Base-by-base conservation (phyloP, 495 filamentous ascomycete species). In the Acidomyces sp. region DNA sequence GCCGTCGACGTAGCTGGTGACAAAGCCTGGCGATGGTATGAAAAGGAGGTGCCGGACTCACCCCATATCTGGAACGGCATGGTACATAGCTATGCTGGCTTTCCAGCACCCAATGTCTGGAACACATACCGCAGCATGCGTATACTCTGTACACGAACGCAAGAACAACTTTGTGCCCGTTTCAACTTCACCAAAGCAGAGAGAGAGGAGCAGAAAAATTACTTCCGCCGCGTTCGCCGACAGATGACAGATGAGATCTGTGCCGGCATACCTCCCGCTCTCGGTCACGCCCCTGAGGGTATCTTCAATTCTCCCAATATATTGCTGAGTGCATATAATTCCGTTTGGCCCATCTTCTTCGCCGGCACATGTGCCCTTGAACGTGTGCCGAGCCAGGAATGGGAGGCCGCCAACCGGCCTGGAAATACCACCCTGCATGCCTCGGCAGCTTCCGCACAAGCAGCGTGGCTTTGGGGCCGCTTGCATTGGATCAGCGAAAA, bases 301-400 rank as follows among this genome's bases (percentile, higher is more conserved):
- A 37, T 26, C 7, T 28, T 24, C 19, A 41, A 22, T 12, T 23
- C 22, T 6, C 38, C 38, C 1, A 23, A 29, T 25, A 26, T 43
- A 1, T 34, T 52, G 4, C 21, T 43, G 16, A 43, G 31, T 13
- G 48, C 48, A 5, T 52, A 52, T 27, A 24, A 20, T 1, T 6
- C 38, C 22, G 31, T 52, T 15, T 52, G 48, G 48, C 48, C 48
- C 5, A 28, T 52, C 6, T 52, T 52, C 44, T 52, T 52, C 39
- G 48, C 43, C 37, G 43, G 33, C 15, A 47, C 44, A 3, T 46
- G 37, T 34, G 44, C 44, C 22, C 34, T 52, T 1, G 48, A 52
- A 16, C 37, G 48, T 11, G 19, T 46, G 9, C 34, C 34, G n/a
- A 27, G 13, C 28, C 33, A 11, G 3, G 21, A 10, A 20, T 43